Evolutionary conservation across 768 basidiomycete genomes (phyloP).

Genomic region (Coprinopsis sp.): DNA sequence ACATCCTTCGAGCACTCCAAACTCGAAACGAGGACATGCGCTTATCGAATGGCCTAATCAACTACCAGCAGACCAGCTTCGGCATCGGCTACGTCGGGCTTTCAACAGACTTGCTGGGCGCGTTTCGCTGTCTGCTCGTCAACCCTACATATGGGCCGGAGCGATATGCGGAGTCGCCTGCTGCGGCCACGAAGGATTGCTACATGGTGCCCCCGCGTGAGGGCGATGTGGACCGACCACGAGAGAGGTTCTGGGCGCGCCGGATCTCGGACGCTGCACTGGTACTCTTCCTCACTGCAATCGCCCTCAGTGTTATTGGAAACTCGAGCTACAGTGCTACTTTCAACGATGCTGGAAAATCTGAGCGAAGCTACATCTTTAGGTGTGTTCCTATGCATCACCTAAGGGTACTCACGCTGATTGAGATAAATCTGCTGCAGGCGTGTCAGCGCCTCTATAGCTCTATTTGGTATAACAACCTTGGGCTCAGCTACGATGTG

Average conservation of each 20-base stretch:
- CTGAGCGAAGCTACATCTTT: neutral
- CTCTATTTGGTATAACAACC: too few relatives aligned
- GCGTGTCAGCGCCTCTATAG: too few relatives aligned
- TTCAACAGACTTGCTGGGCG: slow-evolving; percentile 5
- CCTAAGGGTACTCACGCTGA: too few relatives aligned
- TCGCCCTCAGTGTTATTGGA: slow-evolving; percentile 3
- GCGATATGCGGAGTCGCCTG: slow-evolving; percentile 9
- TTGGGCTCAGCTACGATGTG: too few relatives aligned
- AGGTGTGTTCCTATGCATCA: too few relatives aligned
- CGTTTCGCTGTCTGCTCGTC: slow-evolving; percentile 10
- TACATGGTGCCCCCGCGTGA: neutral
- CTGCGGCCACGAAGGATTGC: slow-evolving; percentile 6
- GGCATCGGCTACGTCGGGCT: slow-evolving; percentile 11
- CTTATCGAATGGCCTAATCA: slow-evolving; percentile 19
- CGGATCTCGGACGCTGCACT: neutral
- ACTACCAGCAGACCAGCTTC: slow-evolving; percentile 24
- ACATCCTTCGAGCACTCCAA: slow-evolving; percentile 26
- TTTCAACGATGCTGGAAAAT: neutral
- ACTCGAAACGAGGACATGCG: slow-evolving; percentile 16
- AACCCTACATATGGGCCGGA: slow-evolving; percentile 12
- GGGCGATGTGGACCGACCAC: neutral
- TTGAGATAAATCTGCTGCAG: too few relatives aligned
- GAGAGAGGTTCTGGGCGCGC: neutral
- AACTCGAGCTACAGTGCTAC: slow-evolving; percentile 1
- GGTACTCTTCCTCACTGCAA: slow-evolving; percentile 1